Evolutionary conservation across 2,329 filamentous ascomycete species (phyloP).

Genomic region (Fonsecaea pugnacius): DNA sequence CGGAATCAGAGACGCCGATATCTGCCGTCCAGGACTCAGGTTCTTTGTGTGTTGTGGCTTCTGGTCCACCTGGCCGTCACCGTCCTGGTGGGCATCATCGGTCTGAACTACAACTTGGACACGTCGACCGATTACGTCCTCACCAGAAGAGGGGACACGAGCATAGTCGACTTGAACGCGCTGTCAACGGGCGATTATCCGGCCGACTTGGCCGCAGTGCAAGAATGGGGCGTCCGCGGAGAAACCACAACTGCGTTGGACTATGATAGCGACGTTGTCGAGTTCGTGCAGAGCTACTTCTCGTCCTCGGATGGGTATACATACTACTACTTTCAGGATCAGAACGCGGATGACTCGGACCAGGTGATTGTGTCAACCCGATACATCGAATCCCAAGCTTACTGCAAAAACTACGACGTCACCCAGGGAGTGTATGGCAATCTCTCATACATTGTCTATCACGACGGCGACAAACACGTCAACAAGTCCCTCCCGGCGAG

Average conservation of each 20-base stretch:
- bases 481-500: conserved; percentile 26
- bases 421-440: conserved; percentile 30
- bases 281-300: conserved; percentile 33
- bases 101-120: conserved; percentile 35
- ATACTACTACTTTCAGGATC: conserved; percentile 32
- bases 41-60: conserved; percentile 32
- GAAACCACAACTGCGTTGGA: conserved; percentile 20
- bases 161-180: conserved; percentile 29
- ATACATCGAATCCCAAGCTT: conserved; percentile 26
- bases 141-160: conserved; percentile 21
- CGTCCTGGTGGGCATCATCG: conserved; percentile 34
- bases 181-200: conserved; percentile 22
- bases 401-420: conserved; percentile 28
- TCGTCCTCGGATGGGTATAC: conserved; percentile 22
- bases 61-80: conserved; percentile 31
- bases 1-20: conserved; percentile 19
- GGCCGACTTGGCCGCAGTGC: conserved; percentile 23
- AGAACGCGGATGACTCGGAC: conserved; percentile 22
- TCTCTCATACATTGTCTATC: conserved; percentile 30
- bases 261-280: conserved; percentile 11
- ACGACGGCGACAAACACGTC: conserved; percentile 30
- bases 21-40: conserved; percentile 31
- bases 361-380: conserved; percentile 17
- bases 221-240: conserved; percentile 32
- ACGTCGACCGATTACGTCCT: conserved; percentile 20